Evolutionary conservation across 192 early-diverging fungal species (phyloP).

Genomic region (Coemansia sp.): DNA sequence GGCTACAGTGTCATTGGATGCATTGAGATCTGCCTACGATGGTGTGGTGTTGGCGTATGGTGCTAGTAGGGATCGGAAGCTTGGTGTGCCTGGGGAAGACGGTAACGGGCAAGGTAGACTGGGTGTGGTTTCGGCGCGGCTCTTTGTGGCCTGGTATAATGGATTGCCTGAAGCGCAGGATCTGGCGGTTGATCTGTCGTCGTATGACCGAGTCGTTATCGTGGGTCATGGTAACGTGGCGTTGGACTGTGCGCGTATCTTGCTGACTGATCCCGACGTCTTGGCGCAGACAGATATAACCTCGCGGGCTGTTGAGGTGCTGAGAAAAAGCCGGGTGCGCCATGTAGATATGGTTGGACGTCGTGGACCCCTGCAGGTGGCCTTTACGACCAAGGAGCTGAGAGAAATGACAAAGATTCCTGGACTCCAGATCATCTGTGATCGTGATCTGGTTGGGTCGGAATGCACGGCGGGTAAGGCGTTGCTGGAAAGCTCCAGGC

Average conservation of each 20-base stretch:
- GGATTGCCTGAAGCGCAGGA: constrained; percentile 69
- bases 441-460: constrained; percentile 54
- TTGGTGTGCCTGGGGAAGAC: constrained; percentile 71
- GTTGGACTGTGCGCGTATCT: constrained; percentile 83
- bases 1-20: constrained; percentile 31
- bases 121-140: constrained; percentile 72
- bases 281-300: constrained; percentile 86
- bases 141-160: constrained; percentile 95
- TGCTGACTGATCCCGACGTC: constrained; percentile 67
- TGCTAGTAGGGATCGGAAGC: constrained; percentile 64
- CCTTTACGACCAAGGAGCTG: constrained; percentile 95
- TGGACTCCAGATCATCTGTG: constrained; percentile 57
- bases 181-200: constrained; percentile 58
- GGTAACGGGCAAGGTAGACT: not conserved
- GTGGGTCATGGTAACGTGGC: constrained; percentile 96
- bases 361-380: constrained; percentile 88
- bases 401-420: constrained; percentile 87
- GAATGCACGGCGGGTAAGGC: constrained; percentile 50
- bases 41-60: constrained; percentile 85
- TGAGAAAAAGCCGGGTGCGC: constrained; percentile 66
- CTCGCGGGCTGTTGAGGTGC: constrained; percentile 60
- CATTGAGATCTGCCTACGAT: constrained; percentile 63
- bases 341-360: constrained; percentile 86
- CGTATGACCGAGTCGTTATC: constrained; percentile 71
- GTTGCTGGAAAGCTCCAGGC: constrained; percentile 52